Evolutionary conservation across 164 flowering plant species (phyloP).

Genomic region (Paratinospora sagittata): DNA sequence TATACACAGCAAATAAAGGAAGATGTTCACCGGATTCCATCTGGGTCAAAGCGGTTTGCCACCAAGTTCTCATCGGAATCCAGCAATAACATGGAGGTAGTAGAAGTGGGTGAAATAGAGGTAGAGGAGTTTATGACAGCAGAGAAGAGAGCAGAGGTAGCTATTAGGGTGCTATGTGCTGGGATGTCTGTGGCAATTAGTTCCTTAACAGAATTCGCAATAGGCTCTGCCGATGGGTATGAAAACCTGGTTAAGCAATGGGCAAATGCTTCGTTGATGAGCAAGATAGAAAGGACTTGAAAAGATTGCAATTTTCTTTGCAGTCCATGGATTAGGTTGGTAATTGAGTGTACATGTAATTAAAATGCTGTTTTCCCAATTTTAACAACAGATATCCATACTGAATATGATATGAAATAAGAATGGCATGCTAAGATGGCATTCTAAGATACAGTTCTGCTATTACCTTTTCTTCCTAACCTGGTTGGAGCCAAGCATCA

Average conservation of each 20-base stretch:
- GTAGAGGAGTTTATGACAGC: constrained; percentile 38
- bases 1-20: constrained; percentile 52
- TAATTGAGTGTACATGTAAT: constrained; percentile 9
- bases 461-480: neutral
- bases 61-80: constrained; percentile 21
- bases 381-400: neutral
- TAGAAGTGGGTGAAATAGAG: constrained; percentile 35
- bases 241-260: constrained; percentile 58
- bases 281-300: neutral
- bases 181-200: constrained; percentile 83
- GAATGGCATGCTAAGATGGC: too few relatives aligned
- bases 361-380: neutral
- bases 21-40: constrained; percentile 31
- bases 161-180: constrained; percentile 69
- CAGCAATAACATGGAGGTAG: constrained; percentile 44
- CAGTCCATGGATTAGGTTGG: neutral
- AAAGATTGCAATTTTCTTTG: constrained; percentile 7
- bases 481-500: neutral
- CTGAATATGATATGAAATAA: neutral
- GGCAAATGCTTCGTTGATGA: constrained; percentile 22
- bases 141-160: constrained; percentile 79
- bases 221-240: constrained; percentile 62
- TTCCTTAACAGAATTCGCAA: constrained; percentile 68
- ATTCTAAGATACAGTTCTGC: neutral
- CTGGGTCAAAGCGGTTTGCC: constrained; percentile 43